Evolutionary conservation across 345 rosid species (phyloP), one percentile per base, ranked within the genome.

Genomic region (Populus nigra): DNA sequence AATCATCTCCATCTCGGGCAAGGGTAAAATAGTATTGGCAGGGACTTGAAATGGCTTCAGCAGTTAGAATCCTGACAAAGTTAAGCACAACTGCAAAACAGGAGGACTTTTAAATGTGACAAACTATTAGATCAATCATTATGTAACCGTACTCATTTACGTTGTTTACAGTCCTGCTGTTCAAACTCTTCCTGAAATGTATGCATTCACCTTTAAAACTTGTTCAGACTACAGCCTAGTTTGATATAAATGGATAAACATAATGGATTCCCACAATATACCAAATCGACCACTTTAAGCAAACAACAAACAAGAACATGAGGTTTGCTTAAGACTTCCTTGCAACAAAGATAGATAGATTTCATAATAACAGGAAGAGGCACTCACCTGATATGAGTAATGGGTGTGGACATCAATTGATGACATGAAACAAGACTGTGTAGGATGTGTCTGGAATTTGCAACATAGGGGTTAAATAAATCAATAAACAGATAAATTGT

Each of bases 351-450:
- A 66, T n/a, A 73, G 69, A 49, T 55, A 55, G 39, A 16, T 43
- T 53, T 72, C 39, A 72, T 62, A 78, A 53, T 33, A 49, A 61
- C 65, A 70, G 38, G 53, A 47, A 50, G 66, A 81, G 68, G 76
- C 65, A 81, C 71, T 41, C 72, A 92, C 98, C 97, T 96, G 98
- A 82, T 96, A 96, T 11, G 99, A 92, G 83, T 93, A 96, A 84
- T 96, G 99, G 55, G 99, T 96, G 85, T 96, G 99, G 75, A 96
- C 84, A 88, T 96, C 99, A 76, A 96, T 88, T 17, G 99, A 93
- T 63, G 99, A 96, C 99, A 96, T 93, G 89, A 96, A 96, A 86
- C 99, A 96, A 71, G 99, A 93, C 76, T 96, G 99, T 4, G 99
- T 89, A 39, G 99, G 99, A 89, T 96, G 99, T 0, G 99, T 96